A percentile compares a stretch with the other conserved stretches of the same genome.
These are phyloP conservation scores for Apiotrichum gamsii DNA, from an alignment of 1,284 basidiomycete genomes.

Conservation along the genomic window DNA sequence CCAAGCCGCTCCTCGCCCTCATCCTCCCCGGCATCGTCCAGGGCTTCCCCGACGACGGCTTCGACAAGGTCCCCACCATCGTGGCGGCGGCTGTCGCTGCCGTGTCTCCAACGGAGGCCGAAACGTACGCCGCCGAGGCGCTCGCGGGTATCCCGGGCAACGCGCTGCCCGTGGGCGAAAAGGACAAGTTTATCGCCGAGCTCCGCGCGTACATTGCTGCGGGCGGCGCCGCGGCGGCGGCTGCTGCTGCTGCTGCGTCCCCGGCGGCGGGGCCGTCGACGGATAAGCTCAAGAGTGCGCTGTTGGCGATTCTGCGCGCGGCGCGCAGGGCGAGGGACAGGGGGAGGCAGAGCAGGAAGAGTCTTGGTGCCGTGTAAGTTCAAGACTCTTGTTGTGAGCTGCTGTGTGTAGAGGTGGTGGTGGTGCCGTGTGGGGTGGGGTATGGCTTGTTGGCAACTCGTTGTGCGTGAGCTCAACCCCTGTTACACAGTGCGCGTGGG, in stretches of 20 bases:
- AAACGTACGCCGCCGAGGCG: constrained; percentile 65
- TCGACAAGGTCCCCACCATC: constrained; percentile 67
- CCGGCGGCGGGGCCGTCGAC: too few relatives aligned
- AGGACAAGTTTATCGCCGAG: constrained; percentile 65
- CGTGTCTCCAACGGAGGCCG: constrained; percentile 63
- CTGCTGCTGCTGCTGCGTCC: too few relatives aligned
- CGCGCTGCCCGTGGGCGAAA: constrained; percentile 61
- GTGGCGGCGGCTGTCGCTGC: constrained; percentile 60
- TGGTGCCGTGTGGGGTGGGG: too few relatives aligned
- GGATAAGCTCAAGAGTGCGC: constrained; percentile 28
- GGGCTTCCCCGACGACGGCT: constrained; percentile 80
- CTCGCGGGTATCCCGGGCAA: constrained; percentile 64
- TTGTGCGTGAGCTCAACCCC: too few relatives aligned
- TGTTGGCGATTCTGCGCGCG: constrained; percentile 33
- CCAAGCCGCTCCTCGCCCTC: constrained; percentile 63
- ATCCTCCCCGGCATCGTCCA: constrained; percentile 72
- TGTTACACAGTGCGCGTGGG: too few relatives aligned
- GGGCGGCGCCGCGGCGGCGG: too few relatives aligned
- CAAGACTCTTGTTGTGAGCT: too few relatives aligned
- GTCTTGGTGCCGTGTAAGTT: constrained; percentile 12
- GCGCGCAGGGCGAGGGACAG: constrained; percentile 37
- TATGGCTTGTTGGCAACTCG: too few relatives aligned
- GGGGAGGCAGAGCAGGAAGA: constrained; percentile 18
- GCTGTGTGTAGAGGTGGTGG: too few relatives aligned
- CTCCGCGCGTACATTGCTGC: constrained; percentile 59